phyloP scores from a whole-genome alignment of 805 yeast species.

The Hanseniaspora lachancei region DNA sequence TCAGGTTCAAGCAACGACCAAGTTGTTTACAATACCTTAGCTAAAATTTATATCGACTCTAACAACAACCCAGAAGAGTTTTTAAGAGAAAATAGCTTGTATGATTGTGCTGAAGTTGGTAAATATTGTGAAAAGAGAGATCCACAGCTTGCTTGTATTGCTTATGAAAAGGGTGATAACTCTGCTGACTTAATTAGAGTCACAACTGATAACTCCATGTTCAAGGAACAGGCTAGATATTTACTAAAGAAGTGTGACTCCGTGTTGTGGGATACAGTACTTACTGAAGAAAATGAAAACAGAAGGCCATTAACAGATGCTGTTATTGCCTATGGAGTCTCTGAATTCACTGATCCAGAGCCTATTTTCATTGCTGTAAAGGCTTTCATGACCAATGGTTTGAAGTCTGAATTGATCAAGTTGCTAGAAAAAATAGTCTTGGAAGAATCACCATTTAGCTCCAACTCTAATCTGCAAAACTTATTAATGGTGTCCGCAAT shows the following conservation, averaged over 20 bases:
- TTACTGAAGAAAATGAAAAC: constrained; percentile 63
- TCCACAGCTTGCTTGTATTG: constrained; percentile 94
- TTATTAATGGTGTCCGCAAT: constrained; percentile 85
- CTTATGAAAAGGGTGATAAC: constrained; percentile 88
- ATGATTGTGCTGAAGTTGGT: constrained; percentile 92
- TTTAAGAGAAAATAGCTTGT: constrained; percentile 75
- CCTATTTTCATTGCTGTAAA: constrained; percentile 87
- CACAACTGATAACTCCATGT: constrained; percentile 96
- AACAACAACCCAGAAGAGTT: constrained; percentile 96
- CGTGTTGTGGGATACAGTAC: constrained; percentile 67
- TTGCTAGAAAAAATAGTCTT: constrained; percentile 87
- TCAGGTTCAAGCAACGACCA: constrained; percentile 69
- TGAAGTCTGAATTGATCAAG: constrained; percentile 87
- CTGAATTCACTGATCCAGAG: constrained; percentile 83
- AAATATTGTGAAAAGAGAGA: constrained; percentile 98
- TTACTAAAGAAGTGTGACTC: constrained; percentile 78
- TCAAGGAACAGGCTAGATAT: constrained; percentile 97
- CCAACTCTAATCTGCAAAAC: constrained; percentile 90
- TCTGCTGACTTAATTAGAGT: constrained; percentile 80
- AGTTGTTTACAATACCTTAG: constrained; percentile 86
- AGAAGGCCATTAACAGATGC: constrained; percentile 88
- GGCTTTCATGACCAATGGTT: constrained; percentile 89
- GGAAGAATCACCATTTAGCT: constrained; percentile 95
- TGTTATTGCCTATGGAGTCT: constrained; percentile 90
- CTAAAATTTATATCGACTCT: constrained; percentile 94